phyloP scores from a whole-genome alignment of 2,329 filamentous ascomycete species.

The Falciphora oryzae region DNA sequence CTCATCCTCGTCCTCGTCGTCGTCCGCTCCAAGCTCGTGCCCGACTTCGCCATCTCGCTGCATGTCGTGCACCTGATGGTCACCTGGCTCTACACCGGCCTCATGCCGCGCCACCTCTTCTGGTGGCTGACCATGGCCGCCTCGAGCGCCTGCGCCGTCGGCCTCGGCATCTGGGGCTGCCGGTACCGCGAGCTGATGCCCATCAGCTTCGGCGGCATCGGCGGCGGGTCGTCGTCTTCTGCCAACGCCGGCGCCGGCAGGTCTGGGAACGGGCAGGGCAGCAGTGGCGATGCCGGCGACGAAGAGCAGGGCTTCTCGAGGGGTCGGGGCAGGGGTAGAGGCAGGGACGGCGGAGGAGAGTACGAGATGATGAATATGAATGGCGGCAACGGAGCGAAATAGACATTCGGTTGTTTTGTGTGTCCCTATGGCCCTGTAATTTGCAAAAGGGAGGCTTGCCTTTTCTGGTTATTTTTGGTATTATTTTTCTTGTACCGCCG shows the following conservation, averaged over 20 bases:
- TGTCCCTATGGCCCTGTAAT: neutral
- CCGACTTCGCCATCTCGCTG: slow-evolving; percentile 82
- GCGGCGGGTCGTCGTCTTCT: slow-evolving; percentile 23
- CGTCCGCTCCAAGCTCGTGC: slow-evolving; percentile 85
- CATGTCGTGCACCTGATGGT: slow-evolving; percentile 29
- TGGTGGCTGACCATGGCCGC: slow-evolving; percentile 70
- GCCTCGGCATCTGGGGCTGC: slow-evolving; percentile 82
- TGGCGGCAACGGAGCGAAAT: slow-evolving; percentile 8
- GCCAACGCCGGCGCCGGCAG: slow-evolving; percentile 19
- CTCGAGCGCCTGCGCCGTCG: slow-evolving; percentile 41
- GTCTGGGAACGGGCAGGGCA: slow-evolving; percentile 13
- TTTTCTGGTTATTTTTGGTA: neutral
- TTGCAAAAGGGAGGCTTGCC: neutral
- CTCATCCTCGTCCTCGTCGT: slow-evolving; percentile 80
- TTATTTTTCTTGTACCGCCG: too few species aligned
- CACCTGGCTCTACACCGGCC: slow-evolving; percentile 68
- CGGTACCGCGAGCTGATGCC: slow-evolving; percentile 84
- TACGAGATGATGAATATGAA: slow-evolving; percentile 62
- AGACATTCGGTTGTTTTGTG: neutral
- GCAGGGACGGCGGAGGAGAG: slow-evolving; percentile 49
- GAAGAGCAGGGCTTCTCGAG: slow-evolving; percentile 46
- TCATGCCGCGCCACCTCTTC: slow-evolving; percentile 68
- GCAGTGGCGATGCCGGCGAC: slow-evolving; percentile 23
- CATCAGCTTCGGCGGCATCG: slow-evolving; percentile 72
- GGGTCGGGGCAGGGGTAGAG: slow-evolving; percentile 46